Conservation (phyloP, 139 green algal genomes). For the Chlamydomonas applanata region DNA sequence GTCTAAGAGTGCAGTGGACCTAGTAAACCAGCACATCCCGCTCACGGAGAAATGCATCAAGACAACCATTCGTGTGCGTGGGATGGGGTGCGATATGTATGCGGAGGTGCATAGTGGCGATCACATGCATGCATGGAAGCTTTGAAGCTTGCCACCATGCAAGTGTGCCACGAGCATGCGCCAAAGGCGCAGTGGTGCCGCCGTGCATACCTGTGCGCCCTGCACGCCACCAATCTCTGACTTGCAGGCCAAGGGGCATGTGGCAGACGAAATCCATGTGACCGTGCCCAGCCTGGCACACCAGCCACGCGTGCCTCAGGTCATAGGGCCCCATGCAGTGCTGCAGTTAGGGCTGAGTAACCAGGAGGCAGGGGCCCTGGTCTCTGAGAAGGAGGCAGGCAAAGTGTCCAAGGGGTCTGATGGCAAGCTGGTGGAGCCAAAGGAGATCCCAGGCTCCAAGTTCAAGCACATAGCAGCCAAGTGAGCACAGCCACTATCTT, state of each 20-base stretch:
- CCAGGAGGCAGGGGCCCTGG: constrained; percentile 1
- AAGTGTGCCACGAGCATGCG: too few species aligned
- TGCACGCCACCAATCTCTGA: not conserved
- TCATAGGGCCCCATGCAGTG: constrained; percentile 20
- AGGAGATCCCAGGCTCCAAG: not conserved
- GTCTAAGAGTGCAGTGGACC: constrained; percentile 33
- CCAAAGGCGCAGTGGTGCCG: too few species aligned
- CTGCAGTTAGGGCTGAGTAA: constrained; percentile 32
- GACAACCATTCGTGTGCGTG: constrained; percentile 24
- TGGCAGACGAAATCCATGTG: constrained; percentile 37
- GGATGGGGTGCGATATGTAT: too few species aligned
- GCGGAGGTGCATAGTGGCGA: not conserved
- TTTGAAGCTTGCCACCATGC: too few species aligned
- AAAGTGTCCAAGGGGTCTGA: not conserved
- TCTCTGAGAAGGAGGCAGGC: not conserved
- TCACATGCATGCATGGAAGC: too few species aligned
- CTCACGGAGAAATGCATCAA: constrained; percentile 35
- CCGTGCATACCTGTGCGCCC: not conserved
- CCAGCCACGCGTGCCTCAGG: not conserved
- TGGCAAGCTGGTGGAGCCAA: constrained; percentile 4
- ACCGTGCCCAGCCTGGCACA: constrained; percentile 29
- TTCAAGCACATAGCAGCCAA: constrained; percentile 24
- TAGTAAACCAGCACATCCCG: constrained; percentile 39
- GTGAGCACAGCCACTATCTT: too few species aligned
- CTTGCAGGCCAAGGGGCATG: constrained; percentile 39